phyloP scores from a whole-genome alignment of 257 asterid genomes.

The Solanum sejunctum region DNA sequence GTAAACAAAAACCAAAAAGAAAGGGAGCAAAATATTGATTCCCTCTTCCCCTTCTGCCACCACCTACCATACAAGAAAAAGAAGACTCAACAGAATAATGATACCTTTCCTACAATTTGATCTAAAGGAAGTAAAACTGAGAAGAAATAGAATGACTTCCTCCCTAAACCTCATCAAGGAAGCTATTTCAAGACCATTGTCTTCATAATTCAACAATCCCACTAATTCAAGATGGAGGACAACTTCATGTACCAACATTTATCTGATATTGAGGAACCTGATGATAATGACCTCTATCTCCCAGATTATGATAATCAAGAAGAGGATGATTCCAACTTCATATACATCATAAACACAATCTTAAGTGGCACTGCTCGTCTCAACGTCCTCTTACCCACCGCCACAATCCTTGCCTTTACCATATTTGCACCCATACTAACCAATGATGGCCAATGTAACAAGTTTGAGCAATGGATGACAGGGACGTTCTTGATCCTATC shows the following conservation, averaged over 20 bases:
- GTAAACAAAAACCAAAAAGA: neutral
- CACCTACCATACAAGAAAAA: neutral
- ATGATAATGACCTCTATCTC: neutral
- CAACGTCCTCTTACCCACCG: constrained; percentile 45
- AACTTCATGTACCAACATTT: constrained; percentile 1
- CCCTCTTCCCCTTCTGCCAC: neutral
- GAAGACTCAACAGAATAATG: neutral
- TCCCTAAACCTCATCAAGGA: constrained; percentile 20
- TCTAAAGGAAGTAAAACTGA: neutral
- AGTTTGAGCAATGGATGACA: constrained; percentile 25
- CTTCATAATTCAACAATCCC: neutral
- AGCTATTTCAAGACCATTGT: neutral
- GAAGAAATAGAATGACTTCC: constrained; percentile 23
- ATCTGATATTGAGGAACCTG: constrained; percentile 12
- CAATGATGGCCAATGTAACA: constrained; percentile 42
- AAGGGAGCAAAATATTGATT: neutral
- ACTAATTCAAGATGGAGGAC: neutral
- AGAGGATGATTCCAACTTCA: constrained; percentile 26
- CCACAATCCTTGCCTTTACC: constrained; percentile 52
- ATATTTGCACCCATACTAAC: constrained; percentile 38
- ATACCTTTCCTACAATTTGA: constrained; percentile 20
- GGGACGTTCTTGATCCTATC: constrained; percentile 25
- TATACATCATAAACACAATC: constrained; percentile 33
- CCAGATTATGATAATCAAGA: constrained; percentile 11
- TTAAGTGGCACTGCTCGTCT: constrained; percentile 47